Evolutionary conservation across 2,329 filamentous ascomycete species (phyloP), one percentile per base, ranked within the genome.

Genomic region (Neonectria neomacrospora): DNA sequence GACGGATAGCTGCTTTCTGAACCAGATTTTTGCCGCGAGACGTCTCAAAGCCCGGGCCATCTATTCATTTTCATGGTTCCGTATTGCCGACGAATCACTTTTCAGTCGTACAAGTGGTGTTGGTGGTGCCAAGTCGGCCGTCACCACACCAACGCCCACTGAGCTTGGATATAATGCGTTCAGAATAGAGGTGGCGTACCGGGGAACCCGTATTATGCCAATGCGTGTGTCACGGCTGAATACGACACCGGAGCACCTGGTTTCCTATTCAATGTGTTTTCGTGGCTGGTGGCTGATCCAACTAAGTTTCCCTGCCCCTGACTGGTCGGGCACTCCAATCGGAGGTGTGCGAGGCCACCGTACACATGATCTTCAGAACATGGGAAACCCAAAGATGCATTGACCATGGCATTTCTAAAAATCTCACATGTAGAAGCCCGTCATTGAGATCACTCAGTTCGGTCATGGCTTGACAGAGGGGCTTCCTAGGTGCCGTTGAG

Each of bases 11-110:
- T 42, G 52, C 52, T 32, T 56, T 56, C 32, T 48, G 34, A 37
- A 12, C 28, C 34, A 39, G 20, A 32, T 20, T 16, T 37, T 41
- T 41, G 26, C 34, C 45, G 56, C 44, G 45, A 28, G 14, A 30
- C 42, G 32, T 51, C 60, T 64, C 53, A 32, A 62, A 70, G 69
- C 69, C 68, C 52, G 62, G 67, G 30, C 69, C 64, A 67, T 60
- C 66, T 69, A 62, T 67, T 72, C 51, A 54, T 53, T 32, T 53
- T 66, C 26, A 47, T 45, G 54, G 59, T 45, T 26, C 44, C 32
- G 56, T 22, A 44, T 63, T 56, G 58, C 60, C 60, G 45, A 64
- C 54, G 55, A 39, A 57, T 60, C 58, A 63, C 47, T 48, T 60
- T 63, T 62, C 52, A 26, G 26, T 39, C 39, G 45, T 22, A 47